Evolutionary conservation across 2,329 filamentous ascomycete species (phyloP), one percentile per base, ranked within the genome.

Genomic region (Colletotrichum viniferum): DNA sequence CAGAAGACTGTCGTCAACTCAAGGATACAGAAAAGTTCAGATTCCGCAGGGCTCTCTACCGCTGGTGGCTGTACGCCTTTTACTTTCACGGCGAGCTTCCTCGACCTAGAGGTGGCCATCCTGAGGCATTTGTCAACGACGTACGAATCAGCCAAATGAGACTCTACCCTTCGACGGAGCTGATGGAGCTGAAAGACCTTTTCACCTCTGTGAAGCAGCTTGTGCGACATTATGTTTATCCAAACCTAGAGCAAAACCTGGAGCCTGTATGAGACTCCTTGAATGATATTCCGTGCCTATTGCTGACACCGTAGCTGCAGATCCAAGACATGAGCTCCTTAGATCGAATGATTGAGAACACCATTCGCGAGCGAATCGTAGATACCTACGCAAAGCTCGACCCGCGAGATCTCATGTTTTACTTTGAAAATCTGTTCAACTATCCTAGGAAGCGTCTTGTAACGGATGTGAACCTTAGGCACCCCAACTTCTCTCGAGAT

Each of bases 21-120:
- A 81, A 81, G 9, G 68, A 79, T 0, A 81, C 84, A 30, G 90
- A 91, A 78, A 83, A 83, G 32, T 77, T 80, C n/a, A 85, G 88
- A 63, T 84, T 90, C 66, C 86, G 90, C 7, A 84, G 85, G 76
- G 89, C 88, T 1, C 80, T 91, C 34, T 90, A 89, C 66, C 82
- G 84, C 36, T 91, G 89, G 89, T 90, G 89, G 88, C 83, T 89
- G 5, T 91, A 88, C 76, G 84, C 88, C 8, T 85, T 85, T 38
- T 87, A 89, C 75, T 90, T 90, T 74, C 89, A 91, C 62, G 86
- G 86, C 13, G 85, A 86, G 36, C 81, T 82, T 43, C 84, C 82
- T 12, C 81, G 83, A 30, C 85, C 85, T 5, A 82, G 83, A 10
- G 71, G 81, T 55, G 84, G 84, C 3, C 81, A 84, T 60, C 85